phyloP scores from a whole-genome alignment of 2,329 filamentous ascomycete genomes.

The Botrytis deweyae region DNA sequence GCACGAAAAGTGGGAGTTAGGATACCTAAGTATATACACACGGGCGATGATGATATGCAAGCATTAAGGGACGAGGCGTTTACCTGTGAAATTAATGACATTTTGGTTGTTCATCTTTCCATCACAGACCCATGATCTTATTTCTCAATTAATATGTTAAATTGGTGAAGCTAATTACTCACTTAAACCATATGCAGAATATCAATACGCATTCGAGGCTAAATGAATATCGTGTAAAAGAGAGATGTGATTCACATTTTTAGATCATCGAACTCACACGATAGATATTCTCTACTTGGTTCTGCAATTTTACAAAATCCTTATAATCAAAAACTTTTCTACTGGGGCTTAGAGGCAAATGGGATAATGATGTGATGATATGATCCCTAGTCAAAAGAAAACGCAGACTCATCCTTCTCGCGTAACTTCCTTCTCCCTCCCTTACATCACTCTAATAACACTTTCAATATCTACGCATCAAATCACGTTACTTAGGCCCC shows the following conservation, averaged over 20 bases:
- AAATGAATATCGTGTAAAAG: neutral
- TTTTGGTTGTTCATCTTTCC: neutral
- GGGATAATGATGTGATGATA: neutral
- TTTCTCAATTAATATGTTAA: neutral
- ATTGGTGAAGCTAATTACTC: neutral
- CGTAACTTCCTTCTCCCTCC: neutral
- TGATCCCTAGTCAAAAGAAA: neutral
- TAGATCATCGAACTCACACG: neutral
- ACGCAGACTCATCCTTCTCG: neutral
- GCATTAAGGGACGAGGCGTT: neutral
- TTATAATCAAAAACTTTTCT: too few relatives aligned
- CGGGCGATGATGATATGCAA: neutral
- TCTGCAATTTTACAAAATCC: too few relatives aligned
- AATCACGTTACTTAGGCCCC: neutral
- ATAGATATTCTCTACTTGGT: neutral
- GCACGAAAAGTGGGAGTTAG: neutral
- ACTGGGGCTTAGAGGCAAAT: neutral
- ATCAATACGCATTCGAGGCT: neutral
- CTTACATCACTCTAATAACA: neutral
- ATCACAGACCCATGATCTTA: neutral
- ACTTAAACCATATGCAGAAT: neutral
- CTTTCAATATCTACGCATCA: neutral
- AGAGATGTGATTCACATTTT: neutral
- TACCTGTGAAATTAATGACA: neutral
- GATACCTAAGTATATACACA: neutral